phyloP scores from a whole-genome alignment of 1,139 yeast genomes.

The Yamadazyma friedrichii region DNA sequence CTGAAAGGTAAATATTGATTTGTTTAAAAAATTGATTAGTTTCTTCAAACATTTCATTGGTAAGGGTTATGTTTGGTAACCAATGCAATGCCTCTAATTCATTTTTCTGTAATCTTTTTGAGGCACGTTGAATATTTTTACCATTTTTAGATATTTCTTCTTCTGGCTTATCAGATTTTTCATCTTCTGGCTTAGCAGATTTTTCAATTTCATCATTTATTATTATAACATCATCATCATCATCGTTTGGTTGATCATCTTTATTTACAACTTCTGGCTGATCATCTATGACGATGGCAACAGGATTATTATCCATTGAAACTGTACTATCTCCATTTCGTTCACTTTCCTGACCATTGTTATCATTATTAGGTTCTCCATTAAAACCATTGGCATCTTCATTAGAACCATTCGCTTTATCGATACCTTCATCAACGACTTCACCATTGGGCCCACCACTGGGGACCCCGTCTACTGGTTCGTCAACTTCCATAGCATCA shows the following conservation, averaged over 20 bases:
- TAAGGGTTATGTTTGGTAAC: slow-evolving; percentile 18
- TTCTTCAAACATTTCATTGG: slow-evolving; percentile 24
- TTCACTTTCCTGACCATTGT: background rate
- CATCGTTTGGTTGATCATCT: background rate
- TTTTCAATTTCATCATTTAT: slow-evolving; percentile 1
- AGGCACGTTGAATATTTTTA: slow-evolving; percentile 28
- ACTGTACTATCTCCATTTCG: background rate
- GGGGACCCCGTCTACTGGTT: background rate
- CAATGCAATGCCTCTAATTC: slow-evolving; percentile 17
- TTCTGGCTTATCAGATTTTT: background rate
- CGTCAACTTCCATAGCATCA: slow-evolving; percentile 3
- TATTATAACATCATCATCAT: slow-evolving; percentile 1
- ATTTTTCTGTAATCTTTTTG: slow-evolving; percentile 35
- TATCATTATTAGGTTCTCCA: background rate
- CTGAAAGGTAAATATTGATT: slow-evolving; percentile 18
- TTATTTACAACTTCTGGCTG: background rate
- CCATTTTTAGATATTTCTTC: slow-evolving; percentile 21
- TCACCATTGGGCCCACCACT: background rate
- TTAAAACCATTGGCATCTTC: background rate
- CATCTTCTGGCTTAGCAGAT: background rate
- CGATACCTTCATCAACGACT: background rate
- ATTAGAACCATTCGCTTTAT: background rate
- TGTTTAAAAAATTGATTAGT: slow-evolving; percentile 22
- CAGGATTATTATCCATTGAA: background rate
- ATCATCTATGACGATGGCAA: background rate